These are phyloP conservation scores for Termitomyces eurrhizus DNA, from an alignment of 768 basidiomycete genomes.

Conservation along the genomic window DNA sequence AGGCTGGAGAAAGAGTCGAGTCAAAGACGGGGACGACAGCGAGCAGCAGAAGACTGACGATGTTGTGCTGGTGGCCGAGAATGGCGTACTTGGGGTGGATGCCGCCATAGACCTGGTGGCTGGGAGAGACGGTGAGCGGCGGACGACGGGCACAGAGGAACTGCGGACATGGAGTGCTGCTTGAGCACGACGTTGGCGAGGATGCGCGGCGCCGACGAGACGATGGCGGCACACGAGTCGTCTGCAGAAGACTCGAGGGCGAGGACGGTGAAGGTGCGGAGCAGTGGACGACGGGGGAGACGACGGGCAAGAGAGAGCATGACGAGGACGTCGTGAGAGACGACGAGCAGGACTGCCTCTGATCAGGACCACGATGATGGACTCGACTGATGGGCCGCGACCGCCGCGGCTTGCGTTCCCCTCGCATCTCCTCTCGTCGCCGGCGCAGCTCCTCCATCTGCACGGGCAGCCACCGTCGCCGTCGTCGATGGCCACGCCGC, in stretches of 20 bases:
- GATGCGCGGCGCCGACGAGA: constrained; percentile 64
- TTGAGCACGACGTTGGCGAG: constrained; percentile 85
- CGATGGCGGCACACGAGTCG: constrained; percentile 89
- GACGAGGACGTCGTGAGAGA: too few species aligned
- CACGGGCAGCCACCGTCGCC: constrained; percentile 19
- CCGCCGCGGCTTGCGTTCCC: neutral
- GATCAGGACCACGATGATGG: neutral
- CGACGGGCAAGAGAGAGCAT: neutral
- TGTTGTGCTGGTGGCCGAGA: constrained; percentile 70
- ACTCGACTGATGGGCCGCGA: neutral
- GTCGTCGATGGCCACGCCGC: constrained; percentile 32
- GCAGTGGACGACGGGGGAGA: constrained; percentile 6
- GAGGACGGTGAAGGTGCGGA: constrained; percentile 53
- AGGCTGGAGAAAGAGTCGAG: constrained; percentile 45
- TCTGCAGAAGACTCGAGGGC: constrained; percentile 89
- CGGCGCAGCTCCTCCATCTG: constrained; percentile 2
- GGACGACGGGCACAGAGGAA: neutral
- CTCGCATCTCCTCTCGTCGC: neutral
- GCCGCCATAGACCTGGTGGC: constrained; percentile 61
- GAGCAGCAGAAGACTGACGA: constrained; percentile 40
- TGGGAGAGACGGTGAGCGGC: constrained; percentile 20
- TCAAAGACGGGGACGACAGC: neutral
- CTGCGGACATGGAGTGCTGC: constrained; percentile 61
- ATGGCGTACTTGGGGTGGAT: constrained; percentile 81
- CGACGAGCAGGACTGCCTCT: neutral